A percentile compares a stretch with the other conserved stretches of the same genome.
phyloP scores from a whole-genome alignment of 306 rosid genomes.

The Sechiopsis laciniata region DNA sequence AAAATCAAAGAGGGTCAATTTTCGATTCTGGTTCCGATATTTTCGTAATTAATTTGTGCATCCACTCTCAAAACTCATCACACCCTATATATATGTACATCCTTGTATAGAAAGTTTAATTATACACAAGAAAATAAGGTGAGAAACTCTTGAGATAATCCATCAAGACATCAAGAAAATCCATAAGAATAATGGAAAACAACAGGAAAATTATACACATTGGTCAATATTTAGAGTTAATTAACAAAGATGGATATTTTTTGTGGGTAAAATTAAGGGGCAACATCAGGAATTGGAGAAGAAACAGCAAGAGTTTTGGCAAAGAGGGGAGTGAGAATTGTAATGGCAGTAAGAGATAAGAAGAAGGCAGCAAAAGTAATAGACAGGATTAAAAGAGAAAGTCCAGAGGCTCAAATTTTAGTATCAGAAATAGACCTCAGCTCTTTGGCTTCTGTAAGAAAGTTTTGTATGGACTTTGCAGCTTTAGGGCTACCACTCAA shows the following conservation, averaged over 20 bases:
- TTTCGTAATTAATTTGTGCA: too few species aligned
- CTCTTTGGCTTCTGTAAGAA: slow-evolving; percentile 68
- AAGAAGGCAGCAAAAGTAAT: slow-evolving; percentile 56
- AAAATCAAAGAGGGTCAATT: neutral
- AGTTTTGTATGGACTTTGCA: slow-evolving; percentile 62
- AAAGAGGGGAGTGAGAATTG: slow-evolving; percentile 80
- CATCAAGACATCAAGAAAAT: neutral
- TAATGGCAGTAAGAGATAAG: slow-evolving; percentile 75
- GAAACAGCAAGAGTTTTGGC: slow-evolving; percentile 91
- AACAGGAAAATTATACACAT: neutral
- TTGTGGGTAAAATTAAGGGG: slow-evolving; percentile 43
- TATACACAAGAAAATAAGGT: neutral
- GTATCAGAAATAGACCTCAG: slow-evolving; percentile 78
- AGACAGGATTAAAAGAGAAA: slow-evolving; percentile 50
- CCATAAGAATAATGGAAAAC: neutral
- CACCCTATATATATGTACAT: neutral
- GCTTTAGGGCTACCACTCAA: slow-evolving; percentile 70
- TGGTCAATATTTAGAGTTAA: slow-evolving; percentile 1
- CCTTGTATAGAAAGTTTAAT: neutral
- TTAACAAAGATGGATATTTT: neutral
- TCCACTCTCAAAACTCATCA: neutral
- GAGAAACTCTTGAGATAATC: neutral
- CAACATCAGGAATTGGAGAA: slow-evolving; percentile 86
- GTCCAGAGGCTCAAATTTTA: slow-evolving; percentile 59
- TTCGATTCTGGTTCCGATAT: too few species aligned